Conservation (phyloP, 139 green algal genomes). For the Tetraselmis chui region DNA sequence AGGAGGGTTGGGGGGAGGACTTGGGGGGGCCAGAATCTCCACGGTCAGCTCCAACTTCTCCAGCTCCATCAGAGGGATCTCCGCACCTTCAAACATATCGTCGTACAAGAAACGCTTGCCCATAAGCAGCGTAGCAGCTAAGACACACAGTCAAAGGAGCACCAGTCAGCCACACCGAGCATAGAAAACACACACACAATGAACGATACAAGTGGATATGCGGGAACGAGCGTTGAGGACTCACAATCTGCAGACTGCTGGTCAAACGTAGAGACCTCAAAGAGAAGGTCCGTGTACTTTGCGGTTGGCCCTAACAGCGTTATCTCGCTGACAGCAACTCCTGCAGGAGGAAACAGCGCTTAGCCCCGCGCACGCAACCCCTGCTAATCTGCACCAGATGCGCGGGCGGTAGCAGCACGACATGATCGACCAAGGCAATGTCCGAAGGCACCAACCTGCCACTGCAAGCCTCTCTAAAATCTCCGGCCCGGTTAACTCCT, state of each 20-base stretch:
- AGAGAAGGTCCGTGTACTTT: background rate
- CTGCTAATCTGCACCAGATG: too few relatives aligned
- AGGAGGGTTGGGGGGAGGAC: background rate
- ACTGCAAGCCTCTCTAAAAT: background rate
- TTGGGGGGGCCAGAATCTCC: background rate
- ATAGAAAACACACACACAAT: too few relatives aligned
- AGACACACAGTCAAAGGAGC: background rate
- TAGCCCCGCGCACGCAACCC: too few relatives aligned
- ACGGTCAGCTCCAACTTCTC: background rate
- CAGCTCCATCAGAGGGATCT: background rate
- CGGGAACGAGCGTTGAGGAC: too few relatives aligned
- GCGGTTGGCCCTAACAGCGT: background rate
- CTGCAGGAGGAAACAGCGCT: too few relatives aligned
- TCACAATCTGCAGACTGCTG: background rate
- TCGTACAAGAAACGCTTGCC: background rate
- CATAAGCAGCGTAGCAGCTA: background rate
- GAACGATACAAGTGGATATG: too few relatives aligned
- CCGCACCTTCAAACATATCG: background rate
- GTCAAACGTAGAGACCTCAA: background rate
- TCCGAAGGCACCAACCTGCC: too few relatives aligned
- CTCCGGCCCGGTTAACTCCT: background rate
- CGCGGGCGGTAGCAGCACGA: too few relatives aligned
- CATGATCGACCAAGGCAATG: too few relatives aligned
- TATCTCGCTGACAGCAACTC: background rate
- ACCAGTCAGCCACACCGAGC: too few relatives aligned